Evolutionary conservation across 2,329 filamentous ascomycete genomes (phyloP), one percentile per base, ranked within the genome.

Genomic region (Cercospora sojina): DNA sequence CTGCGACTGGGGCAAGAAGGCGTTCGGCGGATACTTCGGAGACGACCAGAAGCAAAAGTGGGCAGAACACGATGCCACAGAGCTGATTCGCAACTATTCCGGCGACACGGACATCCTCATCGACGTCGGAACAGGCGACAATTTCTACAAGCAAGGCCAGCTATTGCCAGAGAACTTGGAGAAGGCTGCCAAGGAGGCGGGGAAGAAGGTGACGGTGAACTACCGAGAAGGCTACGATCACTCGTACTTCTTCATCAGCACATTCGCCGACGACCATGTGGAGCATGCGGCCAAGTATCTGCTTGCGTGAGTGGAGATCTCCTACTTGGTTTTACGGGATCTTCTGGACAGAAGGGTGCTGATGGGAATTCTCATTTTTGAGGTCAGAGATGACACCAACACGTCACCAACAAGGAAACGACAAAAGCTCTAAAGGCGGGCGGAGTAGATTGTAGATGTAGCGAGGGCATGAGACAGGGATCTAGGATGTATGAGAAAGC

Each of bases 1-100:
- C 72, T 96, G 91, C 75, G 91, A 91, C 1, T 99, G 95, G 95
- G 95, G 95, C 31, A 85, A 96, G 79, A 99, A 99, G 86, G 95
- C 95, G 0, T 98, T 99, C 78, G 81, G 81, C 29, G 94, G 95
- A 5, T 99, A 99, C 82, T 86, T 99, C 55, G 94, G 95, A 18
- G 87, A 87, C 55, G 82, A 86, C 16, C 85, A 93, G 69, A 84
- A 86, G 74, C 86, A 88, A 68, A 88, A 86, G 79, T 98, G 95
- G 92, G 90, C 90, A 79, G 87, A 89, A 80, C 91, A 97, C 78
- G 95, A 99, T 78, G 92, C 95, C 5, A 96, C 93, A 0, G 93
- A 97, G 83, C 84, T 99, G 61, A 82, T 98, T 53, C 90, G 88
- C 83, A 83, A 84, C 64, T 95, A 88, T 87, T 88, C 90, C 77